Conservation (phyloP, 805 yeast species). For the Candida michaelii region DNA sequence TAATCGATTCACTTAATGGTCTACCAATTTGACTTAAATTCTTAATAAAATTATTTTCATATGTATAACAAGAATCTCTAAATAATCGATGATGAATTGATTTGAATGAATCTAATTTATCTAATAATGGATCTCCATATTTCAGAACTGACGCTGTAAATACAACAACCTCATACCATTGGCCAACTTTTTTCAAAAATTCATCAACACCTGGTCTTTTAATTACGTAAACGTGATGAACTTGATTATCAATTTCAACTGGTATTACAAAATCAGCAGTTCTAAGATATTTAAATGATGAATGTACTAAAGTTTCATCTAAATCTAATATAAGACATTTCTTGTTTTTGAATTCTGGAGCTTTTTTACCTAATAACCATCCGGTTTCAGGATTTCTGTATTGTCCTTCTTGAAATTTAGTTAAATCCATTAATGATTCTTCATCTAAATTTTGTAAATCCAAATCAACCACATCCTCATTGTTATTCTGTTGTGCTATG, state of each 20-base stretch:
- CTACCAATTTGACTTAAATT: conserved; percentile 93
- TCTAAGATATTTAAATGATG: conserved; percentile 86
- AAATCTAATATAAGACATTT: conserved; percentile 90
- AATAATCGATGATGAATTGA: conserved; percentile 88
- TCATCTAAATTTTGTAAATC: conserved; percentile 21
- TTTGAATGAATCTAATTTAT: conserved; percentile 75
- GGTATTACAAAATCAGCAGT: conserved; percentile 97
- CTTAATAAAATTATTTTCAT: conserved; percentile 93
- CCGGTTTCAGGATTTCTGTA: conserved; percentile 61
- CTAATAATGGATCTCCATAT: conserved; percentile 93
- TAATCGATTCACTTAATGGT: conserved; percentile 80
- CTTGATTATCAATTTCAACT: conserved; percentile 90
- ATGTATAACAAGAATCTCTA: conserved; percentile 90
- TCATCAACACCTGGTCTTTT: conserved; percentile 98
- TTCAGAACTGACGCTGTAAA: conserved; percentile 95
- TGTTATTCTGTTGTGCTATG: conserved; percentile 12
- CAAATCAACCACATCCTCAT: conserved; percentile 18
- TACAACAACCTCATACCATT: conserved; percentile 90
- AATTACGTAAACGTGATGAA: conserved; percentile 92
- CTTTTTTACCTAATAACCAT: conserved; percentile 60
- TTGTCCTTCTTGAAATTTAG: conserved; percentile 71
- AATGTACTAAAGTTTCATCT: conserved; percentile 95
- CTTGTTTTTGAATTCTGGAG: conserved; percentile 51
- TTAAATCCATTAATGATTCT: conserved; percentile 49
- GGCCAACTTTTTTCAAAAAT: conserved; percentile 78